phyloP scores from a whole-genome alignment of 164 flowering plant species.

The Magnolia kwangsiensis region DNA sequence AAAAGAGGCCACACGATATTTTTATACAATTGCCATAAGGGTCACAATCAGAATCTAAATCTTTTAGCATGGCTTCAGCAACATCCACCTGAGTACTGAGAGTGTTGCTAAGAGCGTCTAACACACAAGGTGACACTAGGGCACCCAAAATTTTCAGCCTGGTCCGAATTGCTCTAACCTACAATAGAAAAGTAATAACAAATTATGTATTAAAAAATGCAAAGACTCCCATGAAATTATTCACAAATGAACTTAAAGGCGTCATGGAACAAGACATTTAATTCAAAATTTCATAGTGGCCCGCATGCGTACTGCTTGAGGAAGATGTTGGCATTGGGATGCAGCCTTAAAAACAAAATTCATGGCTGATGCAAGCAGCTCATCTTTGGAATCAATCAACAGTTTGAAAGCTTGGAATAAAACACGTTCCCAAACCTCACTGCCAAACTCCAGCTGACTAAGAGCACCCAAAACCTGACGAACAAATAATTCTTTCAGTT shows the following conservation, averaged over 20 bases:
- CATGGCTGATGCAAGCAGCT: constrained; percentile 70
- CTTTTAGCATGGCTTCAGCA: constrained; percentile 72
- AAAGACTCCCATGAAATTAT: not conserved
- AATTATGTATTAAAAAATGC: not conserved
- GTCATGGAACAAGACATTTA: constrained; percentile 1
- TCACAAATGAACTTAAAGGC: constrained; percentile 1
- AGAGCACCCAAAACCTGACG: constrained; percentile 84
- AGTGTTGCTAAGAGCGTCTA: constrained; percentile 72
- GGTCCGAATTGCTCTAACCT: constrained; percentile 82
- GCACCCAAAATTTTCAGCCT: constrained; percentile 72
- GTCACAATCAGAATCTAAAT: constrained; percentile 70
- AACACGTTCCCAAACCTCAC: constrained; percentile 83
- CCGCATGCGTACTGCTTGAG: constrained; percentile 72
- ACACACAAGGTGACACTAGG: constrained; percentile 72
- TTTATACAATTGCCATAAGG: constrained; percentile 33
- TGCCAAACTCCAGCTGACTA: constrained; percentile 83
- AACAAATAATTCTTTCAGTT: constrained; percentile 6
- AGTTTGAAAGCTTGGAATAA: constrained; percentile 62
- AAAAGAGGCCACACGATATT: constrained; percentile 29
- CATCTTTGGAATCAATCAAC: constrained; percentile 73
- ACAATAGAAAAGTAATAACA: constrained; percentile 20
- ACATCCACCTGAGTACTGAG: constrained; percentile 76
- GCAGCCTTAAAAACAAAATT: constrained; percentile 87
- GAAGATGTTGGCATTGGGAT: constrained; percentile 80
- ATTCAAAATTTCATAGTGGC: constrained; percentile 4